phyloP scores from a whole-genome alignment of 164 flowering plant species.

The Tetrastigma voinierianum region DNA sequence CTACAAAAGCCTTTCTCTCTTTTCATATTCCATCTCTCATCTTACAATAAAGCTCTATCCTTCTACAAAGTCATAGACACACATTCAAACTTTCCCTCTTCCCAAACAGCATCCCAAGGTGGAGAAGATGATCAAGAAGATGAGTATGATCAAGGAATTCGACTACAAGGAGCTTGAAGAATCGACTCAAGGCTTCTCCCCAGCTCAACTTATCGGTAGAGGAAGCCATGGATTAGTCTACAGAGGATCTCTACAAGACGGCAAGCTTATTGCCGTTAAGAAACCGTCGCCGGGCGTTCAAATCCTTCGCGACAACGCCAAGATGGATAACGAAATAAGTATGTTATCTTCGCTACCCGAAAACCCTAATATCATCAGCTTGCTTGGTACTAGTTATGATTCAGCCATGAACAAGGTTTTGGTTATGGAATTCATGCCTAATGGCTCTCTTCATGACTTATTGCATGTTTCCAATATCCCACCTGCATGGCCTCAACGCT shows the following conservation, averaged over 20 bases:
- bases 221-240: slow-evolving; percentile 83
- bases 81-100: no score
- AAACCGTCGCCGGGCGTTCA: slow-evolving; percentile 34
- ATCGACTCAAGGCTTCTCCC: slow-evolving; percentile 59
- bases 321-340: slow-evolving; percentile 52
- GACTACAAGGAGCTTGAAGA: slow-evolving; percentile 40
- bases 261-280: slow-evolving; percentile 48
- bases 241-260: slow-evolving; percentile 40
- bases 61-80: background rate
- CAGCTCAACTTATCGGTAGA: slow-evolving; percentile 53
- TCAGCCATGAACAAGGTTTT: slow-evolving; percentile 28
- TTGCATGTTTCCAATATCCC: slow-evolving; percentile 33
- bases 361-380: slow-evolving; percentile 31
- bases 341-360: slow-evolving; percentile 41
- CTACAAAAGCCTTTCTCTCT: slow-evolving; percentile 11
- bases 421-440: slow-evolving; percentile 67
- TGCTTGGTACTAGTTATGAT: slow-evolving; percentile 42
- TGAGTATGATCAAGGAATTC: slow-evolving; percentile 27
- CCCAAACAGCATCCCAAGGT: no score
- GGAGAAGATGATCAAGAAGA: background rate
- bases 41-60: background rate
- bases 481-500: slow-evolving; percentile 50
- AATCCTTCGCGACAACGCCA: slow-evolving; percentile 40
- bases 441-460: slow-evolving; percentile 57
- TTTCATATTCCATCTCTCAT: background rate